phyloP scores from a whole-genome alignment of 176 grass and related monocot species.

The Dendrocalamus sinicus region DNA sequence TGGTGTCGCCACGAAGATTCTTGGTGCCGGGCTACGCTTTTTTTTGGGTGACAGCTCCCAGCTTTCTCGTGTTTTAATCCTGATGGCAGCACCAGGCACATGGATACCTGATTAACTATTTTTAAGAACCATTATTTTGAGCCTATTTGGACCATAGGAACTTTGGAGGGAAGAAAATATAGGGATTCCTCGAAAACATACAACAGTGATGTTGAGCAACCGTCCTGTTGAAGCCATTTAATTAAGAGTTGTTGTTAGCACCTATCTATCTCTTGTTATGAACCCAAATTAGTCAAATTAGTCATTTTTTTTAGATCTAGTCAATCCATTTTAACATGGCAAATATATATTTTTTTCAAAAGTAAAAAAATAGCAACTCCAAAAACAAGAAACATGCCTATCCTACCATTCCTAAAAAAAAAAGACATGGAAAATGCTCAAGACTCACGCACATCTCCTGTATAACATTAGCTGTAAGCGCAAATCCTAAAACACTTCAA shows the following conservation, averaged over 20 bases:
- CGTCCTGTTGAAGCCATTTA: background rate
- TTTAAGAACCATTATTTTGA: background rate
- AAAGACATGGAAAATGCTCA: too few species aligned
- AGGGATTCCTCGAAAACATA: background rate
- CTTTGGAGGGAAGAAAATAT: background rate
- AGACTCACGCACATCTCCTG: too few species aligned
- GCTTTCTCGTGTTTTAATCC: conserved; percentile 21
- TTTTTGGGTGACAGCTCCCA: conserved; percentile 9
- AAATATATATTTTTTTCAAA: background rate
- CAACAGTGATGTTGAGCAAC: too few species aligned
- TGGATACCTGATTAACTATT: background rate
- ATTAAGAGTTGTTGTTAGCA: background rate
- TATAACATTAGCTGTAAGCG: too few species aligned
- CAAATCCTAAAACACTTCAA: too few species aligned
- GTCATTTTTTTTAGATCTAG: too few species aligned
- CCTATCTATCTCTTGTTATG: background rate
- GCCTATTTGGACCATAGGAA: background rate
- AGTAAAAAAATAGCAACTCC: background rate
- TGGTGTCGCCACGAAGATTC: conserved; percentile 31
- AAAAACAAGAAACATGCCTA: background rate
- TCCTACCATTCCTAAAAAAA: too few species aligned
- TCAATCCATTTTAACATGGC: too few species aligned
- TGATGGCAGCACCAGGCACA: background rate
- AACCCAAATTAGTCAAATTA: background rate
- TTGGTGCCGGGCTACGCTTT: conserved; percentile 1